Evolutionary conservation across 2,329 filamentous ascomycete species (phyloP), one percentile per base, ranked within the genome.

Genomic region (Claviceps monticola): DNA sequence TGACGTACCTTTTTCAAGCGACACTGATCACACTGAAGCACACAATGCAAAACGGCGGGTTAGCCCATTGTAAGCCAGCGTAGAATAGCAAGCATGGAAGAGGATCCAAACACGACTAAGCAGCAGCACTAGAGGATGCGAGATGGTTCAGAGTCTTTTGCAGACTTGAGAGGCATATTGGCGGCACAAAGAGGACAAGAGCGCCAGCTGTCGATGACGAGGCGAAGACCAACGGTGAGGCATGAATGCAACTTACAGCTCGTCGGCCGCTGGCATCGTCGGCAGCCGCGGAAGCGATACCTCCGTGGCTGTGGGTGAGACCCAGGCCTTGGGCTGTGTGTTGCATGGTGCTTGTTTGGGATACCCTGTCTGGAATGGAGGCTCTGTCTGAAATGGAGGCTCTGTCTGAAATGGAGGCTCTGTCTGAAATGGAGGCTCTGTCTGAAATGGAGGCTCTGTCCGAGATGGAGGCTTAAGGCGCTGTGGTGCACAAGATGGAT

Each of bases 11-110:
- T 71, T 56, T 67, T 64, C 34, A 64, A 57, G 16, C 68, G 68
- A 51, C 68, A 71, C 61, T 73, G 71, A 56, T 74, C 71, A 60
- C 71, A 74, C 71, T 74, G 57, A 49, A 48, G 45, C 39, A 49
- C 41, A 41, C 19, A 14, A 14, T 19, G 46, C 23, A 16, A 39
- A 39, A 26, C 36, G 17, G 37, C 36, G 8, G 26, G 47, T 53
- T 48, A 55, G 53, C 48, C 38, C 45, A 46, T 26, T 39, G 41
- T 38, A n/a, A n/a, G 3, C n/a, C 6, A 17, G 7, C 16, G 44
- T 34, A 17, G 44, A 46, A 44, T 13, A 26, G 42, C 42, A 44
- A 17, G 21, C 5, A 16, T n/a, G 14, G 21, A 26, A 11, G 21
- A n/a, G 13, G 13, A 44, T 26, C 5, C 19, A 44, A 14, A 13